phyloP scores from a whole-genome alignment of 306 rosid species.

The Mucuna pruriens region DNA sequence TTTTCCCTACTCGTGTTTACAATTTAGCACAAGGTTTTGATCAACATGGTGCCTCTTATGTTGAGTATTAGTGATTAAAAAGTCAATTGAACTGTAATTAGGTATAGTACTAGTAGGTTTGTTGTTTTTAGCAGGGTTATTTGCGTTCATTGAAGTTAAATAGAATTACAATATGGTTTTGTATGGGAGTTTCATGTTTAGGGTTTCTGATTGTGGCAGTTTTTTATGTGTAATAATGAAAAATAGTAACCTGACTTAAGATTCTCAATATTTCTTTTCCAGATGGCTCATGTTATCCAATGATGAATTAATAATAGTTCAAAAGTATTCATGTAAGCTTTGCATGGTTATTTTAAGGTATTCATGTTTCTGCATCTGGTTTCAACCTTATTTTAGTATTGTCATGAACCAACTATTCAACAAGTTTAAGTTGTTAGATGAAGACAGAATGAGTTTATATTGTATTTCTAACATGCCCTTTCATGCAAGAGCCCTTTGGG shows the following conservation, averaged over 20 bases:
- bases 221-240: background rate
- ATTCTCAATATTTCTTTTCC: background rate
- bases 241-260: background rate
- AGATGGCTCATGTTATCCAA: background rate
- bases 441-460: background rate
- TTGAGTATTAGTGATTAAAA: background rate
- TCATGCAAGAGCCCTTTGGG: background rate
- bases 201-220: background rate
- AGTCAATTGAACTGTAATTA: background rate
- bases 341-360: conserved; percentile 12
- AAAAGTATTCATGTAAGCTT: conserved; percentile 6
- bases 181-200: background rate
- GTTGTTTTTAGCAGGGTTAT: background rate
- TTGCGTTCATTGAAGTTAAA: background rate
- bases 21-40: background rate
- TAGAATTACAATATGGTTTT: conserved; percentile 1
- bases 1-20: too few relatives aligned
- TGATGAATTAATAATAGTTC: background rate
- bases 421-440: background rate
- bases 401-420: background rate
- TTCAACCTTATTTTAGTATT: conserved; percentile 4
- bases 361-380: conserved; percentile 36
- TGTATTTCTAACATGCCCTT: background rate
- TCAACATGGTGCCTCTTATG: background rate
- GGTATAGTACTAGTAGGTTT: background rate